phyloP scores from a whole-genome alignment of 805 yeast species.

The Teunomyces funiuensis region DNA sequence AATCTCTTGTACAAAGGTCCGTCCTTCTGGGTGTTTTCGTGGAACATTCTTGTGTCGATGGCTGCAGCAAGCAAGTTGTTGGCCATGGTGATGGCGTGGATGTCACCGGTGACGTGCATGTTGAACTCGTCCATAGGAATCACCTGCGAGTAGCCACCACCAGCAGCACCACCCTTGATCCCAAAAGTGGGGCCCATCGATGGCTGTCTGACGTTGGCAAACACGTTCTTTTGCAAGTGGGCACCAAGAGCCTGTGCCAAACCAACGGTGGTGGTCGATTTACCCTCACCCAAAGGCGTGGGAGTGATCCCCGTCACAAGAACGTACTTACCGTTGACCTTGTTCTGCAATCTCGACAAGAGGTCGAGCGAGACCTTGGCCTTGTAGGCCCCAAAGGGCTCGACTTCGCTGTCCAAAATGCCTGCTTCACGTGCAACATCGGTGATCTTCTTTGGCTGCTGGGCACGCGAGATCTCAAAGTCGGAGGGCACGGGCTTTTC shows the following conservation, averaged over 20 bases:
- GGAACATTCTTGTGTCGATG: conserved; percentile 83
- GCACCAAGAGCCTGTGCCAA: conserved; percentile 80
- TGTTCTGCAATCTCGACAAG: conserved; percentile 59
- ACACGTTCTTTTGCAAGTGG: conserved; percentile 63
- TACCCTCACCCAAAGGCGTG: conserved; percentile 84
- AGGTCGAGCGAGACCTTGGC: conserved; percentile 71
- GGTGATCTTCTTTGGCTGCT: conserved; percentile 66
- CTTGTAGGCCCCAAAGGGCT: conserved; percentile 72
- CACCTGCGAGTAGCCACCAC: conserved; percentile 86
- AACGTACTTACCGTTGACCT: conserved; percentile 67
- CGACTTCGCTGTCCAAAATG: conserved; percentile 64
- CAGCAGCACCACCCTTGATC: conserved; percentile 89
- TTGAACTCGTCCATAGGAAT: conserved; percentile 89
- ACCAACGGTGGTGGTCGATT: conserved; percentile 82
- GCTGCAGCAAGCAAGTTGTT: conserved; percentile 83
- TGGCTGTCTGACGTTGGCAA: conserved; percentile 85
- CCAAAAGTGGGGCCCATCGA: conserved; percentile 90
- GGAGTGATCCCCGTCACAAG: conserved; percentile 85
- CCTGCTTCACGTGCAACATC: conserved; percentile 72
- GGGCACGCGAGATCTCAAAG: conserved; percentile 74
- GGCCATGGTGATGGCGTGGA: conserved; percentile 82
- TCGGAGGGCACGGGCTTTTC: conserved; percentile 77
- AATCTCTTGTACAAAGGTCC: conserved; percentile 71
- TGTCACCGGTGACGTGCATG: conserved; percentile 84
- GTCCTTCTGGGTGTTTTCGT: conserved; percentile 73